Evolutionary conservation across 2,329 filamentous ascomycete genomes (phyloP).

Genomic region (Emericellopsis cladophorae): DNA sequence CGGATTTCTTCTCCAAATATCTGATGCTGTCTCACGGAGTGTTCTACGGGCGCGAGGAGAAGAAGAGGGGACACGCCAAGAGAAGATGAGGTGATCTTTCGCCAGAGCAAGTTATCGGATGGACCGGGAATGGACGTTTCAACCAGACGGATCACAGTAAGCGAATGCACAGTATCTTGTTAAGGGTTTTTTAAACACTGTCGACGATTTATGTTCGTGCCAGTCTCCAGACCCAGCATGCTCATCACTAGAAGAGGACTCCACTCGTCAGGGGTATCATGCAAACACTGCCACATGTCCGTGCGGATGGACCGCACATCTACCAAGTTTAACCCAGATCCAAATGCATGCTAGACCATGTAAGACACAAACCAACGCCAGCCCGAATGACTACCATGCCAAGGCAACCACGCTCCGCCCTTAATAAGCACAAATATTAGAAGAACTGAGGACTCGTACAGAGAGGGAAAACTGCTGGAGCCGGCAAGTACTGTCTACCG

Average conservation of each 20-base stretch:
- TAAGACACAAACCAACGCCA: not conserved
- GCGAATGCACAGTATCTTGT: not conserved
- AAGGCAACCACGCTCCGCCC: no score
- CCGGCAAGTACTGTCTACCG: slow-evolving; percentile 2
- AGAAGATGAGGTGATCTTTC: not conserved
- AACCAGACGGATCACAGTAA: no score
- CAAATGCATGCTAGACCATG: slow-evolving; percentile 6
- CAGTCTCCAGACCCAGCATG: not conserved
- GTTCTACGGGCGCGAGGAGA: slow-evolving; percentile 21
- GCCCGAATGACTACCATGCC: not conserved
- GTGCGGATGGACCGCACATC: slow-evolving; percentile 7
- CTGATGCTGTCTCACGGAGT: slow-evolving; percentile 30
- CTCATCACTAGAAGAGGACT: no score
- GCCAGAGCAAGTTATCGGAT: no score
- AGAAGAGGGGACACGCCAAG: slow-evolving; percentile 8
- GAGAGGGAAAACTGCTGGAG: not conserved
- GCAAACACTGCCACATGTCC: slow-evolving; percentile 11
- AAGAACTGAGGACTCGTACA: not conserved
- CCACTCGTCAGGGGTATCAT: slow-evolving; percentile 15
- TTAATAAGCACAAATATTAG: no score
- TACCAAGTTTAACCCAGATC: slow-evolving; percentile 7
- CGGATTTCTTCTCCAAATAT: slow-evolving; percentile 34
- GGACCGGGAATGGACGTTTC: no score
- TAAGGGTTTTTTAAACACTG: no score
- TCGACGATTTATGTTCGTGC: not conserved